Conservation (phyloP, 1,284 basidiomycete species). For the Cryptococcus sp. region DNA sequence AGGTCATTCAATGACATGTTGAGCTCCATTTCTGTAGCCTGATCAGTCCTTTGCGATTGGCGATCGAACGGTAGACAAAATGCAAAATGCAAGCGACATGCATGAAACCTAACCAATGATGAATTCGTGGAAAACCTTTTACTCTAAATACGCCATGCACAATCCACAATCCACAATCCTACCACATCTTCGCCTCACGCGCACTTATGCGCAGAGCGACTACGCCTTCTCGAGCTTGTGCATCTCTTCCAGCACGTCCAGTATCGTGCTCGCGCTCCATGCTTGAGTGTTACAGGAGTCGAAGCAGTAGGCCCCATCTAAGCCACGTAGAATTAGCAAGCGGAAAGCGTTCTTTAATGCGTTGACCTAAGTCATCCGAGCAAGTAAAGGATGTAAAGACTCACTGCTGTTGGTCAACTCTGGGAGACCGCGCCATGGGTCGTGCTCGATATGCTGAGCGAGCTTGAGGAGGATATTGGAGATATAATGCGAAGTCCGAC, state of each 20-base stretch:
- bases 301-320: conserved; percentile 70
- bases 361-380: no score
- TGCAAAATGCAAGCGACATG: no score
- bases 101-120: no score
- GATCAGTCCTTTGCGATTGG: no score
- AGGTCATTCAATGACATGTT: no score
- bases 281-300: conserved; percentile 92
- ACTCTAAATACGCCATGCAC: no score
- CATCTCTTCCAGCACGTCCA: conserved; percentile 80
- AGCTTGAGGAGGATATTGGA: conserved; percentile 69
- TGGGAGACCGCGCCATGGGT: conserved; percentile 87
- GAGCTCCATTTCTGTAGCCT: no score
- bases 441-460: conserved; percentile 70
- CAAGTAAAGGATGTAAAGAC: conserved; percentile 12
- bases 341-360: no score
- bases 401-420: conserved; percentile 78
- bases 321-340: background rate
- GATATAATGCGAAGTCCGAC: conserved; percentile 74
- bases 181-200: no score
- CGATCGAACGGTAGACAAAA: no score
- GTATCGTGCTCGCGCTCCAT: conserved; percentile 83
- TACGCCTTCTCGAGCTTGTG: conserved; percentile 52
- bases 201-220: background rate
- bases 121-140: no score
- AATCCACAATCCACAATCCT: no score